Conservation (phyloP, 1,139 yeast genomes). For the Zygosaccharomyces sapae region DNA sequence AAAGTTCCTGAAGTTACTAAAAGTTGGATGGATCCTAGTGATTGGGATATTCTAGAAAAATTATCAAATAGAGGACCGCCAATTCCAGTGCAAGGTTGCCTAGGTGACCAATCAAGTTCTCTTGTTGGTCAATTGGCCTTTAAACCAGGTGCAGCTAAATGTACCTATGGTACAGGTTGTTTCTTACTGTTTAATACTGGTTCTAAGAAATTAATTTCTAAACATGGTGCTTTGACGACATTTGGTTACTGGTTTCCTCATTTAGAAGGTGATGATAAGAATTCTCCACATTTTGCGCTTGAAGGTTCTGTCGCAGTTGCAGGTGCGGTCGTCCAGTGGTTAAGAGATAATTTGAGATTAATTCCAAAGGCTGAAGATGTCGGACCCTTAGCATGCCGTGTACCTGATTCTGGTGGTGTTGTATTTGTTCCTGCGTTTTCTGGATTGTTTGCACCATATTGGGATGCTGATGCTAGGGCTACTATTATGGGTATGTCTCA, state of each 20-base stretch:
- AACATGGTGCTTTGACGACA: constrained; percentile 83
- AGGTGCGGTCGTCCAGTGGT: constrained; percentile 92
- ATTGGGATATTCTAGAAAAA: constrained; percentile 30
- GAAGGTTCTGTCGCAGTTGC: constrained; percentile 98
- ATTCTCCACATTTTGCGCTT: constrained; percentile 75
- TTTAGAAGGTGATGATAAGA: constrained; percentile 45
- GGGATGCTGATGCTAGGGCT: constrained; percentile 93
- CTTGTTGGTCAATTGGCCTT: constrained; percentile 90
- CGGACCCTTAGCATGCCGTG: constrained; percentile 85
- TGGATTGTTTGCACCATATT: constrained; percentile 92
- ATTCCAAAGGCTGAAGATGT: constrained; percentile 80
- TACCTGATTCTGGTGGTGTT: constrained; percentile 81
- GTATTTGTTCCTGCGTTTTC: constrained; percentile 94
- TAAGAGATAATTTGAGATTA: constrained; percentile 81
- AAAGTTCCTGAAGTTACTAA: constrained; percentile 51
- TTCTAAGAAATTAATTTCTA: constrained; percentile 54
- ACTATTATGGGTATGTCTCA: constrained; percentile 90
- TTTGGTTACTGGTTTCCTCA: constrained; percentile 86
- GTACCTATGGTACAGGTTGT: constrained; percentile 98
- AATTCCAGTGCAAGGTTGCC: constrained; percentile 80
- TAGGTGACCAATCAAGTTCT: constrained; percentile 94
- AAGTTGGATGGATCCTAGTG: constrained; percentile 51
- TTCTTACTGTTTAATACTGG: constrained; percentile 90
- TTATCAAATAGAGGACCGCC: constrained; percentile 35
- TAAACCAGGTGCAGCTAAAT: constrained; percentile 79